Conservation (phyloP, 2,329 filamentous ascomycete genomes). For the Xylariaceae sp. region DNA sequence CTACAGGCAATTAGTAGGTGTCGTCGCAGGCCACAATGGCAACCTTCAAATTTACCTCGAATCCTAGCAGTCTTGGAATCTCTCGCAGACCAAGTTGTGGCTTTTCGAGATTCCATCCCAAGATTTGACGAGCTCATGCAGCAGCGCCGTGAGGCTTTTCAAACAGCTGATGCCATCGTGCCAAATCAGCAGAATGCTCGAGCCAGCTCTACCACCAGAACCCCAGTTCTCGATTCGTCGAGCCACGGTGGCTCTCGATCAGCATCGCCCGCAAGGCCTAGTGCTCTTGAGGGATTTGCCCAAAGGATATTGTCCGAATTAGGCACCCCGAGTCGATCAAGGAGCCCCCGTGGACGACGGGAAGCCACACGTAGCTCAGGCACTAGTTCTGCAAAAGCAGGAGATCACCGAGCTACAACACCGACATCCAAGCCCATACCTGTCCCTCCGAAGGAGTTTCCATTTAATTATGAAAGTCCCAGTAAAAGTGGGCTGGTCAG, state of each 20-base stretch:
- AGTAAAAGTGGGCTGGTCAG: conserved; percentile 42
- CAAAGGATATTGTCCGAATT: conserved; percentile 68
- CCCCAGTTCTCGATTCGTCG: conserved; percentile 47
- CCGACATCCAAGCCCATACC: conserved; percentile 46
- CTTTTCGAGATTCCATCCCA: conserved; percentile 69
- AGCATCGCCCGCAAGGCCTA: conserved; percentile 60
- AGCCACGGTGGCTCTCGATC: conserved; percentile 55
- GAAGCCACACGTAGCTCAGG: conserved; percentile 48
- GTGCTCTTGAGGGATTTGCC: conserved; percentile 65
- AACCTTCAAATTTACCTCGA: conserved; percentile 54
- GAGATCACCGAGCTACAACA: conserved; percentile 42
- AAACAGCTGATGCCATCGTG: conserved; percentile 61
- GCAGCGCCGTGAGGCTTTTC: conserved; percentile 69
- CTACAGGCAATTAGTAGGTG: conserved; percentile 58
- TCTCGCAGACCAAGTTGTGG: conserved; percentile 67
- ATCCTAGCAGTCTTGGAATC: conserved; percentile 65
- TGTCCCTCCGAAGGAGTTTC: conserved; percentile 52
- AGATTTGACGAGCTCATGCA: conserved; percentile 76
- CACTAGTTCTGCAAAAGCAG: conserved; percentile 35
- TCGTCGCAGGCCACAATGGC: conserved; percentile 61
- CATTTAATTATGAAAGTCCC: conserved; percentile 47
- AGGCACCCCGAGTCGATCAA: conserved; percentile 58
- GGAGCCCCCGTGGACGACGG: conserved; percentile 58
- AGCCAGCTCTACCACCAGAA: conserved; percentile 36
- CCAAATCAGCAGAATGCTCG: conserved; percentile 44